A percentile compares a stretch with the other conserved stretches of the same genome.
Evolutionary conservation across 371 early-diverging fungal species (phyloP).

Genomic region (Circinella umbellata): DNA sequence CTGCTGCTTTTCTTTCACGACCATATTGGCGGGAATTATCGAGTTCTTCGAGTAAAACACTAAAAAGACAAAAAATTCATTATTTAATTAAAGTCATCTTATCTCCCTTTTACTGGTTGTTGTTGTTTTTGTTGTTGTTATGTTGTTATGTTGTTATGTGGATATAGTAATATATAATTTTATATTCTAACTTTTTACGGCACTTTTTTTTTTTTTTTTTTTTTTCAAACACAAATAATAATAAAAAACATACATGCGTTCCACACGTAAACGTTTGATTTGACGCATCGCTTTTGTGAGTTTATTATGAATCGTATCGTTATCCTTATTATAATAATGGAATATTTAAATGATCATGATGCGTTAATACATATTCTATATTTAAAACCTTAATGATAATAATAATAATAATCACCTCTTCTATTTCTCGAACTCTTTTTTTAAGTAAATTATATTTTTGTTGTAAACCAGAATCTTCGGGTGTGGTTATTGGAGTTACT

Average conservation of each 20-base stretch:
- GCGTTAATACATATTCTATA: neutral
- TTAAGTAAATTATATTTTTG: slow-evolving; percentile 63
- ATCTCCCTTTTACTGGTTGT: too few relatives aligned
- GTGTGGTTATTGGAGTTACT: neutral
- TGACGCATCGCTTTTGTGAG: slow-evolving; percentile 40
- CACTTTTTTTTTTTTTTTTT: neutral
- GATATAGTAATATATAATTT: too few relatives aligned
- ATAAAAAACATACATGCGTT: slow-evolving; percentile 43
- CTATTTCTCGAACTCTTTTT: slow-evolving; percentile 64
- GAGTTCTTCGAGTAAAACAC: slow-evolving; percentile 34
- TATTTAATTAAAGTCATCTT: too few relatives aligned
- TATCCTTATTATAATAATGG: slow-evolving; percentile 31
- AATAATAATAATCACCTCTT: slow-evolving; percentile 47
- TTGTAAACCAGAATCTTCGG: slow-evolving; percentile 18
- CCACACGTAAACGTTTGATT: slow-evolving; percentile 51
- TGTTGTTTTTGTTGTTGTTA: neutral
- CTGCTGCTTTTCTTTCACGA: slow-evolving; percentile 2
- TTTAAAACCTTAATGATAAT: neutral
- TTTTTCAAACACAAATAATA: neutral
- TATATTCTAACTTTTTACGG: too few relatives aligned
- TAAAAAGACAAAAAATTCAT: neutral
- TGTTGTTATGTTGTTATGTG: neutral
- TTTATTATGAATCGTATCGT: slow-evolving; percentile 31
- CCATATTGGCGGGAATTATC: slow-evolving; percentile 19
- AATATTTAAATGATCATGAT: neutral